Conservation (phyloP, 179 eudicot species). For the Actinidia arguta region DNA sequence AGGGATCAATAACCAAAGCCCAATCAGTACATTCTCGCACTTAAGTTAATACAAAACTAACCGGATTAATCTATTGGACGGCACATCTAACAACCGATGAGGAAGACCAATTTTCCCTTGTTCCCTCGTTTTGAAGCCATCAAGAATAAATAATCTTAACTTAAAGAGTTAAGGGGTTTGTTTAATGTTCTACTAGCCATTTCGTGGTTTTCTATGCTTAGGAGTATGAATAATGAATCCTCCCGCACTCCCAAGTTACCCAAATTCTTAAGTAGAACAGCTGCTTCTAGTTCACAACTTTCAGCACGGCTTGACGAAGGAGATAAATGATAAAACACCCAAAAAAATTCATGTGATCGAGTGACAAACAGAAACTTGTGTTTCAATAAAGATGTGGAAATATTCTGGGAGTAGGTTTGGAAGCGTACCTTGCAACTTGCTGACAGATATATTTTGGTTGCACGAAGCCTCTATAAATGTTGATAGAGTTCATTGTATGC, state of each 20-base stretch:
- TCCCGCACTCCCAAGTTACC: background rate
- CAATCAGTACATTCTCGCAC: background rate
- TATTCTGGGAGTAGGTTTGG: too few species aligned
- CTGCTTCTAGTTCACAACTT: background rate
- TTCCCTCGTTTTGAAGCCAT: background rate
- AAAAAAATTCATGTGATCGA: background rate
- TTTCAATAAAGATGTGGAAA: background rate
- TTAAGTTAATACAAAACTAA: background rate
- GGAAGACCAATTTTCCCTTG: background rate
- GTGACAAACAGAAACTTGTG: background rate
- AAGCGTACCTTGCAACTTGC: background rate
- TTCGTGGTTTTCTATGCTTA: background rate
- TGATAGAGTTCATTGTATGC: background rate
- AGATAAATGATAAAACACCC: background rate
- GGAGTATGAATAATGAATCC: background rate
- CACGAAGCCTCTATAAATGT: background rate
- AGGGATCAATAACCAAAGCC: background rate
- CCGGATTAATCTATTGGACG: background rate
- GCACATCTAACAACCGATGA: background rate
- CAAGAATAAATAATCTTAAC: background rate
- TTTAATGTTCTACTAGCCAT: background rate
- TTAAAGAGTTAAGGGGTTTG: background rate
- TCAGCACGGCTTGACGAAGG: background rate
- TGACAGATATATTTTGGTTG: background rate
- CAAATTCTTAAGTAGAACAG: background rate